These are phyloP conservation scores for Mercurialis annua DNA, from an alignment of 345 rosid species.

Conservation along the genomic window DNA sequence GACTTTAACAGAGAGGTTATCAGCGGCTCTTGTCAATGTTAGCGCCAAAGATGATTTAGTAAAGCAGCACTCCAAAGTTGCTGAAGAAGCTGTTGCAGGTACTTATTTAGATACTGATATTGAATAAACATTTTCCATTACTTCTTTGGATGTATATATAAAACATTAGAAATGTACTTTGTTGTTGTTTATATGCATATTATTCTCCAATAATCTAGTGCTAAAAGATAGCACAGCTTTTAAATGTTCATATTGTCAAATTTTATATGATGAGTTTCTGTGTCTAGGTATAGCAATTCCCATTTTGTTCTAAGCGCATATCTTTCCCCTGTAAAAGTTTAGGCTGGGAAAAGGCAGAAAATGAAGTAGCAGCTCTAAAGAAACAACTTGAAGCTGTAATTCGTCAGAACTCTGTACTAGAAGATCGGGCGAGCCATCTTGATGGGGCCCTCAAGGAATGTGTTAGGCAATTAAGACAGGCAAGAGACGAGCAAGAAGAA, in stretches of 20 bases:
- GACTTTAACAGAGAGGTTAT: slow-evolving; percentile 51
- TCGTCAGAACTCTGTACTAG: slow-evolving; percentile 48
- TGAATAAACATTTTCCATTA: neutral
- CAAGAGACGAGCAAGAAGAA: slow-evolving; percentile 79
- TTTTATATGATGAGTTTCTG: neutral
- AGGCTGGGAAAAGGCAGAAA: slow-evolving; percentile 99
- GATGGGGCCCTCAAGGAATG: slow-evolving; percentile 97
- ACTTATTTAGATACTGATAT: slow-evolving; percentile 1
- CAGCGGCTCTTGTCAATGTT: slow-evolving; percentile 73
- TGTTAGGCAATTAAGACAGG: slow-evolving; percentile 80
- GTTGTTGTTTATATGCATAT: neutral
- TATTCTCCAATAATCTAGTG: neutral
- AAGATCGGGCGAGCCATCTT: slow-evolving; percentile 74
- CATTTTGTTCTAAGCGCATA: neutral
- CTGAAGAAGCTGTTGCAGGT: slow-evolving; percentile 98
- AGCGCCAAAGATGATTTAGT: slow-evolving; percentile 81
- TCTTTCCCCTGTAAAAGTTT: slow-evolving; percentile 13
- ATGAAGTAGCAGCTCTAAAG: slow-evolving; percentile 57
- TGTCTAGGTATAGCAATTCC: neutral
- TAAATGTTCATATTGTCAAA: neutral
- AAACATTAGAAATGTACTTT: neutral
- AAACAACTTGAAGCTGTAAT: slow-evolving; percentile 66
- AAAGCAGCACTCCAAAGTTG: slow-evolving; percentile 87
- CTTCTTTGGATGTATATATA: neutral
- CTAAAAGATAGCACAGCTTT: neutral